These are phyloP conservation scores for Boletus pseudo-olivaceus DNA, from an alignment of 768 basidiomycete species.

Conservation along the genomic window DNA sequence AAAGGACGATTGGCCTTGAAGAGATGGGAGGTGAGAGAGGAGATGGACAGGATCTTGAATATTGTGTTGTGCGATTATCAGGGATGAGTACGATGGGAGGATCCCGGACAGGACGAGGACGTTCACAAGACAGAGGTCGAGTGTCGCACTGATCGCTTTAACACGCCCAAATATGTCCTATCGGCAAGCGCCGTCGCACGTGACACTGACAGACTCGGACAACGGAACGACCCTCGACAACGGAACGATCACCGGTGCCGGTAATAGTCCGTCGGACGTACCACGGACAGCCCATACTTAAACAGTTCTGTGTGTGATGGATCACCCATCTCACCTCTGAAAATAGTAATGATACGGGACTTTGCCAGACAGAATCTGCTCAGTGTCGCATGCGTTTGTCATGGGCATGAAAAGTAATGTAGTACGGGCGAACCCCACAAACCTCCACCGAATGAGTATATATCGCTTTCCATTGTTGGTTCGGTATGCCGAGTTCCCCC, in stretches of 20 bases:
- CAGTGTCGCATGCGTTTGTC: background rate
- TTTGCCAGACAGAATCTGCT: constrained; percentile 7
- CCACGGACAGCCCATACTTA: no score
- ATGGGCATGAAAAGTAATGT: background rate
- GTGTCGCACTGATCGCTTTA: constrained; percentile 30
- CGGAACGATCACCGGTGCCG: constrained; percentile 12
- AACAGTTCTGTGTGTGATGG: no score
- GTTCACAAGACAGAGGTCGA: constrained; percentile 16
- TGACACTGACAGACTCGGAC: constrained; percentile 15
- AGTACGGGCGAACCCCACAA: background rate
- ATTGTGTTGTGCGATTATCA: constrained; percentile 16
- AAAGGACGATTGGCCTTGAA: background rate
- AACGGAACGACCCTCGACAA: constrained; percentile 15
- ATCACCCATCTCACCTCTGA: no score
- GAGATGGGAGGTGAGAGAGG: background rate
- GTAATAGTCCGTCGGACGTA: background rate
- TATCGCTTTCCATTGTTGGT: background rate
- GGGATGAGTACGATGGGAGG: constrained; percentile 20
- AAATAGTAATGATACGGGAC: no score
- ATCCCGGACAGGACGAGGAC: constrained; percentile 9
- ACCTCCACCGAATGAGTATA: constrained; percentile 24
- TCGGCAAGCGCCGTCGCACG: constrained; percentile 33
- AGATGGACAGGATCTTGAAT: constrained; percentile 14
- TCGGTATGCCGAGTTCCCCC: background rate
- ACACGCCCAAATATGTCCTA: constrained; percentile 26